These are phyloP conservation scores for Trichothecium roseum DNA, from an alignment of 2,329 filamentous ascomycete genomes.

Conservation along the genomic window DNA sequence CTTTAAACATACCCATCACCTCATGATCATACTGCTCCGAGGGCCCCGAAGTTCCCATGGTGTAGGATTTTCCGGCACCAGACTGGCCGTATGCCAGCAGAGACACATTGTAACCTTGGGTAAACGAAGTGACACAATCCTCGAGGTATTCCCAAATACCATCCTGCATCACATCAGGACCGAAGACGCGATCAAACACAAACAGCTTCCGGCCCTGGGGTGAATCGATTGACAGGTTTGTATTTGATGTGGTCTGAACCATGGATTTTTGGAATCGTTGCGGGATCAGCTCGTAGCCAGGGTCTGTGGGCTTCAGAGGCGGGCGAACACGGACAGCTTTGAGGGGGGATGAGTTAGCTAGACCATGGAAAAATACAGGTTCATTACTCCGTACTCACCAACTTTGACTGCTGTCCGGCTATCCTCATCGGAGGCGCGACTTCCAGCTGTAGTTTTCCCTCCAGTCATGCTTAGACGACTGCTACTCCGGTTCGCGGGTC, in stretches of 20 bases:
- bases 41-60: conserved; percentile 92
- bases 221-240: conserved; percentile 78
- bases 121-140: conserved; percentile 81
- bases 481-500: conserved; percentile 60
- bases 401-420: conserved; percentile 89
- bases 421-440: conserved; percentile 83
- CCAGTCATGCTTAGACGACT: conserved; percentile 80
- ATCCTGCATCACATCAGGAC: conserved; percentile 71
- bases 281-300: conserved; percentile 88
- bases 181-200: conserved; percentile 92
- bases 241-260: conserved; percentile 79
- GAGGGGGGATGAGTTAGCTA: conserved; percentile 1
- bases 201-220: conserved; percentile 91
- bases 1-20: conserved; percentile 59
- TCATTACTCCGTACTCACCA: conserved; percentile 50
- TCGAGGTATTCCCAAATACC: conserved; percentile 90
- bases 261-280: conserved; percentile 90
- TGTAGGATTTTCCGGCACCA: conserved; percentile 94
- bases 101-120: conserved; percentile 97
- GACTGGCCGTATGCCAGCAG: conserved; percentile 95
- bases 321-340: conserved; percentile 87
- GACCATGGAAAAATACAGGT: background rate
- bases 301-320: conserved; percentile 71
- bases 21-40: conserved; percentile 60
- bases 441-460: conserved; percentile 59